phyloP scores from a whole-genome alignment of 2,329 filamentous ascomycete genomes.

The Erysiphe neolycopersici region DNA sequence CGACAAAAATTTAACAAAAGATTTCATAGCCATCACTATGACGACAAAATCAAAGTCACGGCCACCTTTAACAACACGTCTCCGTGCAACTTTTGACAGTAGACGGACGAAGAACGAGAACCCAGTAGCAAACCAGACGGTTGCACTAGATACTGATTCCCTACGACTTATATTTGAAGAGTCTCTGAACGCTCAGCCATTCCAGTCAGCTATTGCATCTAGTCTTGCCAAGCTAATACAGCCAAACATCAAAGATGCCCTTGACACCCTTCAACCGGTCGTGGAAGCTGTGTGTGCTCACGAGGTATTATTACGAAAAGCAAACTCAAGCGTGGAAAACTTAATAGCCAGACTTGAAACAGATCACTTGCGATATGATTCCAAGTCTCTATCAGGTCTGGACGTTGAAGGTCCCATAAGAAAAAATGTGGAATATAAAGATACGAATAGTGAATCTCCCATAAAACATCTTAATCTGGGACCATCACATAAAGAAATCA shows the following conservation, averaged over 20 bases:
- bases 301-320: constrained; percentile 11
- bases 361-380: background rate
- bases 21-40: too few relatives aligned
- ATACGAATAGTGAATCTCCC: background rate
- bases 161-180: constrained; percentile 9
- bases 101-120: constrained; percentile 6
- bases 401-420: background rate
- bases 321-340: constrained; percentile 11
- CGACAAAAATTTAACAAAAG: too few relatives aligned
- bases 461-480: background rate
- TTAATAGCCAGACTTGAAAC: constrained; percentile 4
- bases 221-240: constrained; percentile 11
- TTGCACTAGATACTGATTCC: constrained; percentile 4
- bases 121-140: constrained; percentile 3
- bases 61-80: constrained; percentile 11
- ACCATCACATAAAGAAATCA: background rate
- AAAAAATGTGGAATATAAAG: background rate
- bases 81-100: constrained; percentile 11
- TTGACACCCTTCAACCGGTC: constrained; percentile 13
- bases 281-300: constrained; percentile 13
- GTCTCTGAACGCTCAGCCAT: constrained; percentile 10
- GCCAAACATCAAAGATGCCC: constrained; percentile 11
- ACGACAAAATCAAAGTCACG: constrained; percentile 6
- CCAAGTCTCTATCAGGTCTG: background rate
- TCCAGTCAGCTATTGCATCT: constrained; percentile 11